Evolutionary conservation across 345 rosid species (phyloP).

Genomic region (Populus ilicifolia): DNA sequence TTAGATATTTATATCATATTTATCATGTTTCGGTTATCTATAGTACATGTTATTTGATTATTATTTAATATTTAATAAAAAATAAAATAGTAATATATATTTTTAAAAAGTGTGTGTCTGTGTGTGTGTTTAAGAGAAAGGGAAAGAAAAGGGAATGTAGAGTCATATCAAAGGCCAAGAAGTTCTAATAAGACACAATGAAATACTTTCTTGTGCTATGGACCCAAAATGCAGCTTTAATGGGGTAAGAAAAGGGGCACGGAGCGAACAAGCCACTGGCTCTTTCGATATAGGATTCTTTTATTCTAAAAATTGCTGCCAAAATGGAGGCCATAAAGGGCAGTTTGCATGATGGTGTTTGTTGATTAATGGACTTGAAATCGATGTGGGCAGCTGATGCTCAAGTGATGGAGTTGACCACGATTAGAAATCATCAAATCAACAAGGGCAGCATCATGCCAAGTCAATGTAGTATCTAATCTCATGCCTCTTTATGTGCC

Average conservation of each 20-base stretch:
- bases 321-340: slow-evolving; percentile 34
- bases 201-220: slow-evolving; percentile 28
- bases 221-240: slow-evolving; percentile 29
- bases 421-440: not conserved
- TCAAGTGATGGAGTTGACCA: slow-evolving; percentile 31
- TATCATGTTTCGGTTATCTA: too few species aligned
- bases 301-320: slow-evolving; percentile 26
- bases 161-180: slow-evolving; percentile 16
- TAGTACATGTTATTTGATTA: too few species aligned
- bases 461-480: slow-evolving; percentile 13
- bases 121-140: not conserved
- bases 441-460: not conserved
- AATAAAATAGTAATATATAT: too few species aligned
- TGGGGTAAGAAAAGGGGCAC: slow-evolving; percentile 2
- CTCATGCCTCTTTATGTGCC: not conserved
- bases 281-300: slow-evolving; percentile 29
- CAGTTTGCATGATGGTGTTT: slow-evolving; percentile 25
- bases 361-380: not conserved
- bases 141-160: not conserved
- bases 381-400: slow-evolving; percentile 5
- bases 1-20: too few species aligned
- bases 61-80: too few species aligned
- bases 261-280: slow-evolving; percentile 3
- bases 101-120: too few species aligned
- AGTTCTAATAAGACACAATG: slow-evolving; percentile 10